Evolutionary conservation across 108 stramenopile genomes (phyloP), one percentile per base, ranked within the genome.

Genomic region (Cyclotella distinguenda): DNA sequence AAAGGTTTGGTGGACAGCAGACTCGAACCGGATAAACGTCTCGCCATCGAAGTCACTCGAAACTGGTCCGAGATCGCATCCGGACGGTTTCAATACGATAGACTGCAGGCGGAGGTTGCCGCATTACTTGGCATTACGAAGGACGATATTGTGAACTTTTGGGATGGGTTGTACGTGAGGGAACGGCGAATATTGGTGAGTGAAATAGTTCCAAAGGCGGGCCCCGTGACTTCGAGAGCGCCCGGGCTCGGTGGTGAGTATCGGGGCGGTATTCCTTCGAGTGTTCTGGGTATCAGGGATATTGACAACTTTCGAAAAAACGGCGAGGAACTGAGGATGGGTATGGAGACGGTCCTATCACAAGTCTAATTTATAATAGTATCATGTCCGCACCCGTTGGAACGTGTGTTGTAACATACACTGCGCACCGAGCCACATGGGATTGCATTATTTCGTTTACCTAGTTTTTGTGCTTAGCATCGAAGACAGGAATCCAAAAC

Each of bases 21-120:
- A 69, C 83, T 85, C 12, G 93, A 94, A 60, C 89, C 86, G 16
- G 93, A 94, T 64, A 91, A 89, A 53, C 68, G 74, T 12, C 82
- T 94, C 2, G 81, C 83, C 16, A 59, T 70, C 7, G 93, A 94
- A 55, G 84, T 86, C 21, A 88, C 83, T 27, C 72, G 93, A 23
- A 91, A 94, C 40, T 94, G 93, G 93, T 59, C 74, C 26, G 88
- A 94, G 64, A 94, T 94, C 26, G 74, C 86, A 8, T 79, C 61
- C 16, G 89, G 85, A 0, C 74, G 86, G 18, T 70, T 88, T 59
- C 74, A 87, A 43, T 94, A 90, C 44, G 87, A 89, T 66, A 59
- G 93, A 10, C 55, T 77, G 0, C 88, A 89, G 60, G 62, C 65
- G 9, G 89, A 94, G 57, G 86, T 80, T 1, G 77, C 66, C 0